phyloP scores from a whole-genome alignment of 805 yeast species.

The Starmerella ratchasimensis region DNA sequence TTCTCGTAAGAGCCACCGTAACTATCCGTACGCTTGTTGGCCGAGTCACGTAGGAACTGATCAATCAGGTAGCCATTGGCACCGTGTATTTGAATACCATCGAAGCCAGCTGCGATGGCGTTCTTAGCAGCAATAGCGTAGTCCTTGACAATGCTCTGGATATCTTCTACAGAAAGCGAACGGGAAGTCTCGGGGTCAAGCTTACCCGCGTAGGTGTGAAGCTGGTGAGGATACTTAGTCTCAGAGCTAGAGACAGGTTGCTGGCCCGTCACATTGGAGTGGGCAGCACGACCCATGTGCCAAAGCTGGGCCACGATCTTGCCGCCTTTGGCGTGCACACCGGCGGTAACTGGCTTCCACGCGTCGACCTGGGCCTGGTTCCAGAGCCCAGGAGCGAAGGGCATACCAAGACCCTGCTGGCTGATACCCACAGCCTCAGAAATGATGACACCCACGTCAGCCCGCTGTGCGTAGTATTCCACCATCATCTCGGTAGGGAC shows the following conservation, averaged over 20 bases:
- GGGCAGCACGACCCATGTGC: constrained; percentile 17
- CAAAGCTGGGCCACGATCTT: constrained; percentile 15
- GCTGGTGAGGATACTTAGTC: constrained; percentile 1
- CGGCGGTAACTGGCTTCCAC: constrained; percentile 28
- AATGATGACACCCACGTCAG: constrained; percentile 35
- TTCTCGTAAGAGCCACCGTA: constrained; percentile 44
- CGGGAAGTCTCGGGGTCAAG: constrained; percentile 19
- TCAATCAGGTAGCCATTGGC: constrained; percentile 49
- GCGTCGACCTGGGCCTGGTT: constrained; percentile 22
- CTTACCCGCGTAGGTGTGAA: constrained; percentile 13
- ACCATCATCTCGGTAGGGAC: constrained; percentile 35
- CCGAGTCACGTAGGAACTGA: constrained; percentile 34
- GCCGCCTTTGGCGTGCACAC: constrained; percentile 20
- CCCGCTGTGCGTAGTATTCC: constrained; percentile 43
- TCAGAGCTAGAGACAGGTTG: constrained; percentile 8
- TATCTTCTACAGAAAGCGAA: constrained; percentile 34
- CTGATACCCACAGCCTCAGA: constrained; percentile 43
- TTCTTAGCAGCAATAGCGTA: constrained; percentile 40
- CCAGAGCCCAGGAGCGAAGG: constrained; percentile 22
- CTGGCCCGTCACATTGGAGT: constrained; percentile 9
- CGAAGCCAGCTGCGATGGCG: constrained; percentile 42
- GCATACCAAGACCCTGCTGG: constrained; percentile 31
- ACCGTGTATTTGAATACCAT: constrained; percentile 51
- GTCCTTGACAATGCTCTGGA: constrained; percentile 32
- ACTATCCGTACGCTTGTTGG: constrained; percentile 43